Evolutionary conservation across 805 yeast genomes (phyloP).

Genomic region (Metschnikowia baotianmanensis): DNA sequence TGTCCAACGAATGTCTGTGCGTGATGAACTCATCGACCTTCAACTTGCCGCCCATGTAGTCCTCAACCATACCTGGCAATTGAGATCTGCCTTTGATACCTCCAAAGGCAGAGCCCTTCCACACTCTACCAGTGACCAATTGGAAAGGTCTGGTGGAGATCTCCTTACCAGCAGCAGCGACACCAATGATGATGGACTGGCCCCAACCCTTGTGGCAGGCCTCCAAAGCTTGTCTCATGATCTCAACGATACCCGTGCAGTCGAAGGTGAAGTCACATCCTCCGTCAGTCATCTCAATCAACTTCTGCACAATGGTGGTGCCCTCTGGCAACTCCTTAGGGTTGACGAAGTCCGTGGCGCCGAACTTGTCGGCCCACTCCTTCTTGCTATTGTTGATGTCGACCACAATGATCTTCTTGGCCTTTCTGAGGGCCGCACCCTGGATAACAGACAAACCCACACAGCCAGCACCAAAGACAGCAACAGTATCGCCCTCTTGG

Average conservation of each 20-base stretch:
- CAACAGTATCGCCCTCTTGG: conserved; percentile 87
- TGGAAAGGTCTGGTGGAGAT: conserved; percentile 98
- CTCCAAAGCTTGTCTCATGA: conserved; percentile 95
- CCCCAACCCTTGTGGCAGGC: conserved; percentile 99
- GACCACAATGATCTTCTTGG: conserved; percentile 76
- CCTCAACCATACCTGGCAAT: conserved; percentile 85
- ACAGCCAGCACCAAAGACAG: conserved; percentile 97
- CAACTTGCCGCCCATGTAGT: conserved; percentile 74
- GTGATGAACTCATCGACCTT: conserved; percentile 96
- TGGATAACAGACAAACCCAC: conserved; percentile 95
- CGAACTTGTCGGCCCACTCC: conserved; percentile 83
- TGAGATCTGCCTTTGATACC: conserved; percentile 98
- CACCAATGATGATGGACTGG: conserved; percentile 91
- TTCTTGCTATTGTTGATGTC: conserved; percentile 85
- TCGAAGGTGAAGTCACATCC: conserved; percentile 96
- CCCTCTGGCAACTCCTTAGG: conserved; percentile 76
- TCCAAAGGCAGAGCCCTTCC: conserved; percentile 99
- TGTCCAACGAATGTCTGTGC: conserved; percentile 73
- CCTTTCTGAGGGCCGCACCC: conserved; percentile 85
- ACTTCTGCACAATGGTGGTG: conserved; percentile 72
- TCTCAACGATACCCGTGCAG: conserved; percentile 94
- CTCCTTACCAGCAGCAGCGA: conserved; percentile 98
- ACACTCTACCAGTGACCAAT: conserved; percentile 96
- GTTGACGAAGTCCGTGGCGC: conserved; percentile 94
- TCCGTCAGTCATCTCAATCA: conserved; percentile 91